Evolutionary conservation across 1,284 basidiomycete species (phyloP).

Genomic region (Ustilago crameri): DNA sequence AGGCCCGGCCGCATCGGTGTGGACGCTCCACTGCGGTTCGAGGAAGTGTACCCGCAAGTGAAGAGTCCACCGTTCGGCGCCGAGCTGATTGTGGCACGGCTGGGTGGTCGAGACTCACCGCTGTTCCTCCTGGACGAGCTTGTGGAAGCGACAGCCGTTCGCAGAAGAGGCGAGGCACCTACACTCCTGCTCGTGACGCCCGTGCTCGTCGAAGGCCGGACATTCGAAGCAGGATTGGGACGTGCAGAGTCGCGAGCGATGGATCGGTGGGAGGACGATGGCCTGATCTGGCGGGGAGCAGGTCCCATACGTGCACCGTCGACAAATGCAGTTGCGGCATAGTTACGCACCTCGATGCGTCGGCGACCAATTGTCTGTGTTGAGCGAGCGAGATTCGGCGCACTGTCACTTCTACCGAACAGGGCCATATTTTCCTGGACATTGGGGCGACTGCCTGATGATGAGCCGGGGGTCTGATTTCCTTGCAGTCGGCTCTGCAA

Average conservation of each 20-base stretch:
- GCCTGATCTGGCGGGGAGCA: slow-evolving; percentile 14
- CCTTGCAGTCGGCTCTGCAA: slow-evolving; percentile 38
- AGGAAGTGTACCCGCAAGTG: slow-evolving; percentile 33
- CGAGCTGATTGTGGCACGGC: slow-evolving; percentile 24
- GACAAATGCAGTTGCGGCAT: slow-evolving; percentile 35
- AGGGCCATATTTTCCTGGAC: slow-evolving; percentile 12
- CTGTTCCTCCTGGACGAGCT: slow-evolving; percentile 33
- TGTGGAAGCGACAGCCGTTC: slow-evolving; percentile 15
- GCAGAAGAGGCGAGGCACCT: slow-evolving; percentile 16
- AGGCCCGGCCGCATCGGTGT: slow-evolving; percentile 25
- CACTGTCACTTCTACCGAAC: slow-evolving; percentile 43
- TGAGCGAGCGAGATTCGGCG: slow-evolving; percentile 20
- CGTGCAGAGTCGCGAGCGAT: slow-evolving; percentile 11
- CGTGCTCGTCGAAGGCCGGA: background rate
- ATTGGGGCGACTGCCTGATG: background rate
- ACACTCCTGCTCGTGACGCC: background rate
- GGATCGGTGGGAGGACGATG: slow-evolving; percentile 17
- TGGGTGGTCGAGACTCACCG: slow-evolving; percentile 24
- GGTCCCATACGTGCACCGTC: slow-evolving; percentile 45
- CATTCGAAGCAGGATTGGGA: background rate
- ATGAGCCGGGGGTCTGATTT: slow-evolving; percentile 22
- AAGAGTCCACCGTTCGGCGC: slow-evolving; percentile 44
- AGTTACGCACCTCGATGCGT: slow-evolving; percentile 32
- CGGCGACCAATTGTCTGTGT: slow-evolving; percentile 7
- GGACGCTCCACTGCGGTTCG: slow-evolving; percentile 29